Conservation (phyloP, 495 filamentous ascomycete species). For the Lentithecium fluviatile region DNA sequence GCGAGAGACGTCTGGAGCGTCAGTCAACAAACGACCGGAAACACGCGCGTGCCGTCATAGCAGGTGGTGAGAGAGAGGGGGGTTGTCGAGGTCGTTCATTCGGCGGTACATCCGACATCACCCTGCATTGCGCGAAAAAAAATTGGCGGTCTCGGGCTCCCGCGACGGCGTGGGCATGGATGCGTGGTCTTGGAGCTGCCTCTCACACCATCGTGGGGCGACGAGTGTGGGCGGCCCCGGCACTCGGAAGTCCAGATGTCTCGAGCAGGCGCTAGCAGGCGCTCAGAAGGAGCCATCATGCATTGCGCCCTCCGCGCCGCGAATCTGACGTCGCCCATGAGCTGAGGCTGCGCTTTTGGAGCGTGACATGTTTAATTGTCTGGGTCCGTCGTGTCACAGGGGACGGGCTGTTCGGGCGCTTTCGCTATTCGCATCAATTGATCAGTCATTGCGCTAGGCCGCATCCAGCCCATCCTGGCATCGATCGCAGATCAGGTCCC, state of each 20-base stretch:
- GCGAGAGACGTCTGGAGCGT: no score
- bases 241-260: neutral
- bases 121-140: neutral
- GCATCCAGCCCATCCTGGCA: no score
- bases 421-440: no score
- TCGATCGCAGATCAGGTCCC: no score
- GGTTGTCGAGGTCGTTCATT: neutral
- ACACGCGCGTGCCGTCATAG: neutral
- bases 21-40: no score
- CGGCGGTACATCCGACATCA: neutral
- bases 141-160: neutral
- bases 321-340: neutral
- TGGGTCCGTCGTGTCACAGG: no score
- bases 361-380: no score
- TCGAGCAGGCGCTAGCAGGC: neutral
- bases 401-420: no score
- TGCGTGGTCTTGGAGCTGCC: neutral
- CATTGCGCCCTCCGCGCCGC: neutral
- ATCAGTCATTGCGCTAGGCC: no score
- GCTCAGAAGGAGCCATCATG: neutral
- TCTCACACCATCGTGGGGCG: conserved; percentile 7
- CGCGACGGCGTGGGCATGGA: neutral
- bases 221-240: conserved; percentile 3
- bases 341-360: no score
- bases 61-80: neutral